These are phyloP conservation scores for Rhodosporidiobolus sp. DNA, from an alignment of 768 basidiomycete species.

Conservation along the genomic window DNA sequence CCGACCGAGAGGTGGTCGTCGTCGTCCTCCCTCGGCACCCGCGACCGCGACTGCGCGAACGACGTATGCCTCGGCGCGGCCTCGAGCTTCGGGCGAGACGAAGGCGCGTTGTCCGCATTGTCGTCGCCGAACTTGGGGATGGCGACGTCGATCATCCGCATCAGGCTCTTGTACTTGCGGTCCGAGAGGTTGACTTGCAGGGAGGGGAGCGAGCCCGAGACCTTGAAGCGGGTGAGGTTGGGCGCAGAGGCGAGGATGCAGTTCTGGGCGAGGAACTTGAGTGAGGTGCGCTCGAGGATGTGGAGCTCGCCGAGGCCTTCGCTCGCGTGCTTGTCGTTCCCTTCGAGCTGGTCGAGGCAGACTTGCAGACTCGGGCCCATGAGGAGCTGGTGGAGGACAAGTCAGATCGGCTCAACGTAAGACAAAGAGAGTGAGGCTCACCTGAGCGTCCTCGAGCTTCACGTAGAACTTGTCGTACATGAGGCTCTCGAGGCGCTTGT, in stretches of 20 bases:
- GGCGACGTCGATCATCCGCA: slow-evolving; percentile 85
- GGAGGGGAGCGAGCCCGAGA: slow-evolving; percentile 80
- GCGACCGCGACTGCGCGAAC: slow-evolving; percentile 49
- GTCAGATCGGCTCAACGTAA: background rate
- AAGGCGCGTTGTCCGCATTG: slow-evolving; percentile 22
- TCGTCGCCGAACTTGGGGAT: slow-evolving; percentile 71
- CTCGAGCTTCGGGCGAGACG: slow-evolving; percentile 5
- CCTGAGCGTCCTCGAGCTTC: slow-evolving; percentile 83
- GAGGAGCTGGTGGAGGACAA: slow-evolving; percentile 62
- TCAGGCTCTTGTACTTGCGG: slow-evolving; percentile 82
- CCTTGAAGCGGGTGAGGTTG: slow-evolving; percentile 80
- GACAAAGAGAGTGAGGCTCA: slow-evolving; percentile 47
- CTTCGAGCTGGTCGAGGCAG: slow-evolving; percentile 73
- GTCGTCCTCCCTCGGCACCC: slow-evolving; percentile 62
- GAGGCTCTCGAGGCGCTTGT: slow-evolving; percentile 73
- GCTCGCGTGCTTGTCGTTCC: slow-evolving; percentile 35
- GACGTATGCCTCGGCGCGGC: slow-evolving; percentile 18
- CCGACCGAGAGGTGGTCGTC: slow-evolving; percentile 48
- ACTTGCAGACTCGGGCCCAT: slow-evolving; percentile 77
- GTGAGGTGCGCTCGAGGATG: slow-evolving; percentile 84
- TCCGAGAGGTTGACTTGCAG: slow-evolving; percentile 87
- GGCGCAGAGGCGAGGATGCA: slow-evolving; percentile 83
- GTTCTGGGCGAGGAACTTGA: slow-evolving; percentile 82
- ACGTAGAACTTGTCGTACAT: slow-evolving; percentile 93
- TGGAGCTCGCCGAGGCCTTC: slow-evolving; percentile 59